Conservation (phyloP, 805 yeast species). For the Pichia ethanolica region DNA sequence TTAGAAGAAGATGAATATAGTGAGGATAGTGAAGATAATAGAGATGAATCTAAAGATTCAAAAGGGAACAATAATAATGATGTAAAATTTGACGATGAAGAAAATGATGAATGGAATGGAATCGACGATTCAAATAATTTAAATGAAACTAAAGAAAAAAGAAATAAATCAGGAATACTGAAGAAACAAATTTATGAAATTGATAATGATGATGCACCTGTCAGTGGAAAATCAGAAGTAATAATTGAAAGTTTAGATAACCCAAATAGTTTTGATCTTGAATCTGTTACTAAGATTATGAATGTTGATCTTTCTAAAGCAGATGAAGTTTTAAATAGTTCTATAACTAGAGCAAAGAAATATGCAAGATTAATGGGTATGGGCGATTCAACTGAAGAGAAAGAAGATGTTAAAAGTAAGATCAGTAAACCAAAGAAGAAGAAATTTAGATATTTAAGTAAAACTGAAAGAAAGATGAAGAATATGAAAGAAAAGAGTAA, state of each 20-base stretch:
- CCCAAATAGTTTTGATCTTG: constrained; percentile 32
- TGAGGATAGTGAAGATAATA: constrained; percentile 12
- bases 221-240: constrained; percentile 41
- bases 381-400: constrained; percentile 32
- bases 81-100: constrained; percentile 15
- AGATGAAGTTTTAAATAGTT: constrained; percentile 60
- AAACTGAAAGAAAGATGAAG: constrained; percentile 62
- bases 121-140: constrained; percentile 24
- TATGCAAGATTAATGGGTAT: constrained; percentile 67
- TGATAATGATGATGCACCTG: constrained; percentile 31
- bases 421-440: constrained; percentile 43
- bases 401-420: constrained; percentile 11
- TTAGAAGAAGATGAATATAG: constrained; percentile 25
- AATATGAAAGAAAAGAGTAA: constrained; percentile 36
- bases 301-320: constrained; percentile 65
- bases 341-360: constrained; percentile 72
- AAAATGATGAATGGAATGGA: constrained; percentile 35
- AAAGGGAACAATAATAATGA: constrained; percentile 11
- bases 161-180: constrained; percentile 32
- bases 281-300: constrained; percentile 49
- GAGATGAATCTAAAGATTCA: constrained; percentile 9
- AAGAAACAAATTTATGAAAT: constrained; percentile 37
- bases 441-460: constrained; percentile 84
- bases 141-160: constrained; percentile 12
- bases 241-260: constrained; percentile 49